Evolutionary conservation across 352 stramenopile genomes (phyloP).

Genomic region (Phytophthora melonis): DNA sequence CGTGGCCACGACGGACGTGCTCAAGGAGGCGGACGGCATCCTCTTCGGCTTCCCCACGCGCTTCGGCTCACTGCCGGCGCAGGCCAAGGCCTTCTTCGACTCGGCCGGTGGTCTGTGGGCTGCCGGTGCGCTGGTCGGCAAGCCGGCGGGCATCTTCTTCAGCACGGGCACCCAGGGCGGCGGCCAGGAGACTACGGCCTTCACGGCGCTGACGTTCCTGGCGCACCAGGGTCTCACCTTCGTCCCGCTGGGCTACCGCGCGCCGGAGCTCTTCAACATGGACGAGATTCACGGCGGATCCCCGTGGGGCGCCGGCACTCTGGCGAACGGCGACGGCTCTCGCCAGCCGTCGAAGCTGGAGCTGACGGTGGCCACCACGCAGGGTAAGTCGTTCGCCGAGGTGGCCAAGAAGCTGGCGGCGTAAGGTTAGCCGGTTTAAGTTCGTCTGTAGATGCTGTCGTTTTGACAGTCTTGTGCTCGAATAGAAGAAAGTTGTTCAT

Average conservation of each 20-base stretch:
- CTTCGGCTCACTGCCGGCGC: slow-evolving; percentile 36
- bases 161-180: slow-evolving; percentile 38
- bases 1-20: slow-evolving; percentile 10
- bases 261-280: slow-evolving; percentile 38
- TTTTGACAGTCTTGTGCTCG: too few species aligned
- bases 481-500: too few species aligned
- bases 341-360: slow-evolving; percentile 85
- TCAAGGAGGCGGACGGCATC: slow-evolving; percentile 40
- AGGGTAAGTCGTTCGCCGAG: background rate
- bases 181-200: slow-evolving; percentile 38
- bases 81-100: slow-evolving; percentile 42
- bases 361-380: slow-evolving; percentile 61
- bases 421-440: background rate
- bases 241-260: slow-evolving; percentile 36
- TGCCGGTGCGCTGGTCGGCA: slow-evolving; percentile 30
- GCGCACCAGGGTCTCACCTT: slow-evolving; percentile 35
- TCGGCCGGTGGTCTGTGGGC: slow-evolving; percentile 36
- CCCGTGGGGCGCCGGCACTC: slow-evolving; percentile 31
- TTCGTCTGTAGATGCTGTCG: too few species aligned
- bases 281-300: slow-evolving; percentile 40
- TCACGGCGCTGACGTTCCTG: slow-evolving; percentile 40
- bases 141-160: slow-evolving; percentile 42
- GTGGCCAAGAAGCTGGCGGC: background rate
- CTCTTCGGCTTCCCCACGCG: slow-evolving; percentile 44
- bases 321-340: slow-evolving; percentile 36